Percentiles rank a stretch among this genome's conserved stretches.
phyloP scores from a whole-genome alignment of 441 rosid species.

The Gossypium aridum region DNA sequence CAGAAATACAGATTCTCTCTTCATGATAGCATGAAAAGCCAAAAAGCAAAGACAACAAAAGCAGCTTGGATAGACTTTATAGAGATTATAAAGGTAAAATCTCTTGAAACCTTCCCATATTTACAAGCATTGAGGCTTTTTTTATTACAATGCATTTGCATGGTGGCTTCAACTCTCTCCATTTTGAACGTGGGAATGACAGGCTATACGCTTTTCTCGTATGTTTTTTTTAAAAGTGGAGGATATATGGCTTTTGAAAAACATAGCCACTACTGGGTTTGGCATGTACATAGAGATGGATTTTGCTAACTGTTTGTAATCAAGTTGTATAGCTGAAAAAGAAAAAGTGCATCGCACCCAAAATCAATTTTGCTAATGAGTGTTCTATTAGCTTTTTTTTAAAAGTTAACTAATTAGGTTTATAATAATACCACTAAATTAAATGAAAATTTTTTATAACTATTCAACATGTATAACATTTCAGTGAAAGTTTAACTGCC shows the following conservation, averaged over 20 bases:
- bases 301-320: constrained; percentile 26
- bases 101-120: constrained; percentile 2
- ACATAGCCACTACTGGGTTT: constrained; percentile 10
- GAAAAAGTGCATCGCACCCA: constrained; percentile 11
- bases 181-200: neutral
- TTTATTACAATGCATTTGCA: neutral
- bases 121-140: neutral
- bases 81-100: neutral
- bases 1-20: neutral
- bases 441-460: neutral
- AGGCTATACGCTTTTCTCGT: constrained; percentile 15
- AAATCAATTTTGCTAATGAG: neutral
- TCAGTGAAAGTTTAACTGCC: neutral
- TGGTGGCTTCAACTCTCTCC: constrained; percentile 3
- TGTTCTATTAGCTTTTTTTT: neutral
- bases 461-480: neutral
- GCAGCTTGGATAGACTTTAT: neutral
- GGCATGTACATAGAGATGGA: constrained; percentile 37
- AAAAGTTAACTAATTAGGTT: neutral
- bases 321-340: constrained; percentile 29
- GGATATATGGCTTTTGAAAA: constrained; percentile 23
- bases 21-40: neutral
- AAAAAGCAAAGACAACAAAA: neutral
- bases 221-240: constrained; percentile 9
- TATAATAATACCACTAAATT: neutral